Conservation (phyloP, 2,329 filamentous ascomycete species). For the Pseudopithomyces maydicus region DNA sequence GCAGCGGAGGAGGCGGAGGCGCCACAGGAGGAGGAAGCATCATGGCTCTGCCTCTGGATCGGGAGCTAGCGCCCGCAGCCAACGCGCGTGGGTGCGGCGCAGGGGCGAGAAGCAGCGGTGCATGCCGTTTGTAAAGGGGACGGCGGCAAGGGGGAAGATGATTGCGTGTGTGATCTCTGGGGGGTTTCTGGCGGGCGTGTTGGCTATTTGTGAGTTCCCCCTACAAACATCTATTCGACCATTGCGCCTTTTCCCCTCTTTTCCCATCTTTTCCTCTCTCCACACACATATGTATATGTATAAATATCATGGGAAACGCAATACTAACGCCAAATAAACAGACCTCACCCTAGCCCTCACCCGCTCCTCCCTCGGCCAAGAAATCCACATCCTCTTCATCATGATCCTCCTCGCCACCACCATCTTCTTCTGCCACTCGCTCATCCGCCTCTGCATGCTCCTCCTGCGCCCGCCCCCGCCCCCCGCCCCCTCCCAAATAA, state of each 20-base stretch:
- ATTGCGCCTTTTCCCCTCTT: too few species aligned
- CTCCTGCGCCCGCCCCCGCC: conserved; percentile 54
- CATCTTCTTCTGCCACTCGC: conserved; percentile 79
- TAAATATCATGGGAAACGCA: too few species aligned
- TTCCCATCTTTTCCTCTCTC: too few species aligned
- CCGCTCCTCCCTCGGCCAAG: conserved; percentile 65
- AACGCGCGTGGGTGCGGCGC: conserved; percentile 37
- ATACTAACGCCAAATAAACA: conserved; percentile 46
- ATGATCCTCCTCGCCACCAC: conserved; percentile 75
- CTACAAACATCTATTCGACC: too few species aligned
- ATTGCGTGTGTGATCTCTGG: conserved; percentile 66
- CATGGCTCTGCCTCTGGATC: neutral
- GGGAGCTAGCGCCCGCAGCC: conserved; percentile 4
- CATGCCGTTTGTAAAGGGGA: conserved; percentile 27
- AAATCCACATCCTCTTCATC: conserved; percentile 81
- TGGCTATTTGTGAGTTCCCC: conserved; percentile 68
- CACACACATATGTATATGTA: too few species aligned
- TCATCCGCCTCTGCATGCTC: conserved; percentile 75
- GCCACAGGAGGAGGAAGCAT: conserved; percentile 37
- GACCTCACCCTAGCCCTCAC: conserved; percentile 76
- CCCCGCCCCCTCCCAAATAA: conserved; percentile 40
- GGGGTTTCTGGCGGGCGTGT: conserved; percentile 61
- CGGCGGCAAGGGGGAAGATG: conserved; percentile 38
- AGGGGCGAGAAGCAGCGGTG: conserved; percentile 20
- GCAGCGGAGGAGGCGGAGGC: conserved; percentile 40